Evolutionary conservation across 495 filamentous ascomycete species (phyloP).

Genomic region (Emericellopsis terricola): DNA sequence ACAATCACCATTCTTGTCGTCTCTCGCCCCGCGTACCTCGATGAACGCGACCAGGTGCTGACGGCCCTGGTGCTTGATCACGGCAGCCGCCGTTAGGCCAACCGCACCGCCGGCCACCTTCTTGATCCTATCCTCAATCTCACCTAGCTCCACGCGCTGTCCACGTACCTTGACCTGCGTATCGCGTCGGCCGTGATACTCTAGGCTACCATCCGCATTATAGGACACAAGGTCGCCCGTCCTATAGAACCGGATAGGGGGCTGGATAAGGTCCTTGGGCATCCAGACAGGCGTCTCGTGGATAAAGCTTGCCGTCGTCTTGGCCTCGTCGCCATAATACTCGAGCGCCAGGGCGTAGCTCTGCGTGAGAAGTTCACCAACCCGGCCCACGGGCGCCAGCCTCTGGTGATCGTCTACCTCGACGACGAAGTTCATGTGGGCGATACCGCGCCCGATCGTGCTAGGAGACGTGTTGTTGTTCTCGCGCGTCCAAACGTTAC

Average conservation of each 20-base stretch:
- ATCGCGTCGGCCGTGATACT: conserved; percentile 9
- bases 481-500: conserved; percentile 17
- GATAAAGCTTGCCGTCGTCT: conserved; percentile 25
- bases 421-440: conserved; percentile 29
- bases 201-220: conserved; percentile 6
- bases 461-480: conserved; percentile 10
- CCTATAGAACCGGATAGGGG: conserved; percentile 28
- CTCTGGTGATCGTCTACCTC: conserved; percentile 27
- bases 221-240: conserved; percentile 11
- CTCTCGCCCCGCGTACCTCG: no score
- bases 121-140: neutral
- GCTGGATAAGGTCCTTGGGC: neutral
- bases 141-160: neutral
- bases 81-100: no score
- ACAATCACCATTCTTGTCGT: no score
- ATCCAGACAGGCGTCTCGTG: conserved; percentile 28
- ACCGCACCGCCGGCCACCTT: no score
- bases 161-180: no score
- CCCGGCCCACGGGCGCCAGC: conserved; percentile 35
- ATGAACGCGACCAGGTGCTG: no score
- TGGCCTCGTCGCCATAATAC: conserved; percentile 22
- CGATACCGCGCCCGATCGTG: conserved; percentile 18
- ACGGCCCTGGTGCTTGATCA: no score
- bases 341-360: conserved; percentile 28
- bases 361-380: conserved; percentile 40